Evolutionary conservation across 2,329 filamentous ascomycete species (phyloP), one percentile per base, ranked within the genome.

Genomic region (Penicillium hordei): DNA sequence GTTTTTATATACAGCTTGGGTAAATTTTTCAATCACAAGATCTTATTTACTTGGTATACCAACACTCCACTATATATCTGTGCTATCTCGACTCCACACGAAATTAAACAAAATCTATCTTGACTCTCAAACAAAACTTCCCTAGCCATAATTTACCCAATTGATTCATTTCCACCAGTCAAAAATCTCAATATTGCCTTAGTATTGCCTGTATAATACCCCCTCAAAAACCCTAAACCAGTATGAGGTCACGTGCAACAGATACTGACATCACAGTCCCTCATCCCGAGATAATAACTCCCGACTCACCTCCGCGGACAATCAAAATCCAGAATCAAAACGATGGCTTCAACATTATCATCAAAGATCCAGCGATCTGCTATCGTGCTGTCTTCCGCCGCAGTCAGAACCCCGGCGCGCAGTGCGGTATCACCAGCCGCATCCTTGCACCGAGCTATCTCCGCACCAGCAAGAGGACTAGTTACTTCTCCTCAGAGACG

Each of bases 241-340:
- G 57, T 38, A 67, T 48, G 62, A 60, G 65, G 65, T 66, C 27
- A 55, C 40, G 17, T 1, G 10, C n/a, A 60, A 55, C 61, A 66
- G 36, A 53, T 42, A 51, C 51, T 67, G 62, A 67, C 65, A 66
- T 67, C 61, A 66, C 63, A 29, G 33, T 56, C 12, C 17, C 27
- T 25, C 27, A 19, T 19, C n/a, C 43, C 42, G 42, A 33, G 17
- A 44, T 23, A 19, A 25, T 34, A 40, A 42, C 33, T 44, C 44
- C 40, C 43, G 39, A 23, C 33, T 31, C 34, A 54, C 51, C 23
- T 40, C 49, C 42, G 23, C n/a, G 54, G 31, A 33, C 21, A 33
- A 40, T 45, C 6, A 25, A 23, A 52, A 40, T 17, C 33, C 21
- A 52, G 21, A 40, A 52, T 12, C 31, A 7, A 46, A n/a, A 61